Base-by-base conservation (phyloP, 495 filamentous ascomycete species). In the Lasiosphaeria ovina region DNA sequence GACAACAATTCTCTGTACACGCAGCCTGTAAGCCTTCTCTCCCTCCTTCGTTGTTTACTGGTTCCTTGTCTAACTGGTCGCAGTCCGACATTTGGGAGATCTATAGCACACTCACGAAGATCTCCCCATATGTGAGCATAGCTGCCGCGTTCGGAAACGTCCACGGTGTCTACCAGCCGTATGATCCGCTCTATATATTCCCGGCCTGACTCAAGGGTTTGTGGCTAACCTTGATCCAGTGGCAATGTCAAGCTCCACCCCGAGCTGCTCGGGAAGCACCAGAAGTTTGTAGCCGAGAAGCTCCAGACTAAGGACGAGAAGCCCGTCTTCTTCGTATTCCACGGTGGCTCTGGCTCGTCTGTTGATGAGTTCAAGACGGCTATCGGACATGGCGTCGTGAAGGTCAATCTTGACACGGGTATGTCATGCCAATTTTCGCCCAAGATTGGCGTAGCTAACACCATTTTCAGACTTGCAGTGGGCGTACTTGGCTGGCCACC, bases 251-350 rank as follows among this genome's bases (percentile, higher is more conserved):
- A 88, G 74, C 87, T 98, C 45, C 92, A 96, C 78, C 94, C 94
- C 53, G 91, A 95, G 79, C 85, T 98, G 36, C 87, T 99, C 61
- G 81, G 81, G 71, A 94, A 96, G 85, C 95, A 99, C 84, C 94
- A 99, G 80, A 82, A 81, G 63, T 90, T 89, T 75, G 91, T 96
- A 69, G 85, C 89, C 76, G 85, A 92, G 80, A 79, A 92, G 82
- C 68, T 80, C 14, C 62, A 59, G 33, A 62, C 82, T 64, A 76
- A 79, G 61, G 86, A 91, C 62, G 81, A 88, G 69, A 97, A 97
- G 86, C 94, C 95, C 58, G 87, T 97, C 69, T 97, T 95, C 85
- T 89, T 99, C 74, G 94, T 99, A 74, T 99, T 99, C 87, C 94
- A 99, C 82, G 95, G 95, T 66, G 94, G 94, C 62, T 93, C 89